phyloP scores from a whole-genome alignment of 169 alveolate species.

The Eimeria praecox region DNA sequence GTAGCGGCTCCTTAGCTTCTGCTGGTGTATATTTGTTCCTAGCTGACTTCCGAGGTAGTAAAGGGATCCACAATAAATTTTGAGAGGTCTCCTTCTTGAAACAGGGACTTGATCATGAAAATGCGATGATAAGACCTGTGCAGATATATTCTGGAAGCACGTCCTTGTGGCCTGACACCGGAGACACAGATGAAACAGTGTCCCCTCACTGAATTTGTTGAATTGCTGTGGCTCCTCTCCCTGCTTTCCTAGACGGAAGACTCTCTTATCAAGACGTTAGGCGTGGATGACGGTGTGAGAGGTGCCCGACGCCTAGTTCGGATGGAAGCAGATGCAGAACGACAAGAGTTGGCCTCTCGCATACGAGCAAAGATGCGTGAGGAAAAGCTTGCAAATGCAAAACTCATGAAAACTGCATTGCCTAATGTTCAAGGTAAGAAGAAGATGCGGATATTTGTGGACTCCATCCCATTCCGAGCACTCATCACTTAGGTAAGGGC shows the following conservation, averaged over 20 bases:
- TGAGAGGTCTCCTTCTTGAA: background rate
- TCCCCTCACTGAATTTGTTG: background rate
- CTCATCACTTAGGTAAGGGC: background rate
- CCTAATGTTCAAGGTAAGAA: slow-evolving; percentile 79
- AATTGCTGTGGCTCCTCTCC: background rate
- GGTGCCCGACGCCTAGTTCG: slow-evolving; percentile 34
- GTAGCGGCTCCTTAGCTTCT: background rate
- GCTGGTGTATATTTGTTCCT: background rate
- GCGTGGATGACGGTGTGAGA: slow-evolving; percentile 54
- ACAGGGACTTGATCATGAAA: background rate
- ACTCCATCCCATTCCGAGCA: background rate
- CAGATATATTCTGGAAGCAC: too few species aligned
- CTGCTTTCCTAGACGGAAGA: slow-evolving; percentile 27
- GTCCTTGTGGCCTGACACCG: background rate
- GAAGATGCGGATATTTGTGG: background rate
- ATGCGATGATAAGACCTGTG: background rate
- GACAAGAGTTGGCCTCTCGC: slow-evolving; percentile 75
- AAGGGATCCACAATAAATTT: background rate
- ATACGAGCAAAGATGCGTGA: slow-evolving; percentile 75
- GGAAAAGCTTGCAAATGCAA: slow-evolving; percentile 79
- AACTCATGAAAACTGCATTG: slow-evolving; percentile 74
- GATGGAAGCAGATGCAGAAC: slow-evolving; percentile 71
- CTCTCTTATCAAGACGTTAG: slow-evolving; percentile 30
- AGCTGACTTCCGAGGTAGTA: background rate
- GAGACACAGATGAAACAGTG: background rate